Evolutionary conservation across 768 basidiomycete genomes (phyloP).

Genomic region (Leccinum uliginosum): DNA sequence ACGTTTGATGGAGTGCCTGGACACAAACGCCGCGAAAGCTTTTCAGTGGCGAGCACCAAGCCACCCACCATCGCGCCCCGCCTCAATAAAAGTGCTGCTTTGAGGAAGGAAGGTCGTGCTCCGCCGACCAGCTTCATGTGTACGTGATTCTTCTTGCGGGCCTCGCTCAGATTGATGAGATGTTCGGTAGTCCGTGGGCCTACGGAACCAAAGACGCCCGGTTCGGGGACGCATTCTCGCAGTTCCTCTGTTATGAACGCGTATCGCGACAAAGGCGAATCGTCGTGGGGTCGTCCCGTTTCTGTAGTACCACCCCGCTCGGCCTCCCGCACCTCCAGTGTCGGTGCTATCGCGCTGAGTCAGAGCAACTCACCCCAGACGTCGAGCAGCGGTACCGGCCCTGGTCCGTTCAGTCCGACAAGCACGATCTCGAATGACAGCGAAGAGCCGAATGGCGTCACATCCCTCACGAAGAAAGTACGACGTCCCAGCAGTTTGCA

Average conservation of each 20-base stretch:
- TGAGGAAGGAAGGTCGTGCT: slow-evolving; percentile 43
- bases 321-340: slow-evolving; percentile 37
- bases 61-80: slow-evolving; percentile 42
- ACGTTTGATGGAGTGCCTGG: slow-evolving; percentile 81
- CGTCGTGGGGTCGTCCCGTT: slow-evolving; percentile 13
- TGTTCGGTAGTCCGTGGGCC: slow-evolving; percentile 43
- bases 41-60: slow-evolving; percentile 56
- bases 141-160: slow-evolving; percentile 35
- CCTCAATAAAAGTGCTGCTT: slow-evolving; percentile 39
- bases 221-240: slow-evolving; percentile 35
- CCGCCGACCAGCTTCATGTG: slow-evolving; percentile 70
- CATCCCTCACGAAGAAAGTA: slow-evolving; percentile 25
- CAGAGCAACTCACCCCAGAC: slow-evolving; percentile 27
- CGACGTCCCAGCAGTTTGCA: slow-evolving; percentile 56
- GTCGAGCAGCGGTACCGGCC: slow-evolving; percentile 22
- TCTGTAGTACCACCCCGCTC: slow-evolving; percentile 35
- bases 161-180: not conserved
- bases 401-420: slow-evolving; percentile 27
- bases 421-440: slow-evolving; percentile 23
- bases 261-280: slow-evolving; percentile 18
- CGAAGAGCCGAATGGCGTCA: slow-evolving; percentile 15
- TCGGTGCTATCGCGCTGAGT: slow-evolving; percentile 8
- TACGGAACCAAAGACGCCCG: slow-evolving; percentile 38
- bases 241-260: slow-evolving; percentile 38
- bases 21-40: slow-evolving; percentile 74